Evolutionary conservation across 108 stramenopile genomes (phyloP).

Genomic region (Conticribra weissflogii): DNA sequence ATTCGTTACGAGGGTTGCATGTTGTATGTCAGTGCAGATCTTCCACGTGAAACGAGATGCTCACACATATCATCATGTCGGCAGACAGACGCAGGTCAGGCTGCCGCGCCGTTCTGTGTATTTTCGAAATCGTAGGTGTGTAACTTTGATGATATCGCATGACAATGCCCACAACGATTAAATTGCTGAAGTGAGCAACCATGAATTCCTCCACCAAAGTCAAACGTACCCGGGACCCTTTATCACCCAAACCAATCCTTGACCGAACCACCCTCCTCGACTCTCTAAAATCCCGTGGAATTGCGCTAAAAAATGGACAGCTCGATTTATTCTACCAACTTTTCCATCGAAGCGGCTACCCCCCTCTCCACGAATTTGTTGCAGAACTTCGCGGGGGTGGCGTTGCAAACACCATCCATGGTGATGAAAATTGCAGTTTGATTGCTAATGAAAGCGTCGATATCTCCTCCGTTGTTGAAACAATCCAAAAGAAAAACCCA

Average conservation of each 20-base stretch:
- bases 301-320: conserved; percentile 60
- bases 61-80: no score
- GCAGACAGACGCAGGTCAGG: no score
- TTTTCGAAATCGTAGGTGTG: no score
- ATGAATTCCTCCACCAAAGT: conserved; percentile 19
- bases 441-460: conserved; percentile 6
- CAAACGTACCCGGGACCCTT: conserved; percentile 58
- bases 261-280: conserved; percentile 66
- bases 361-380: conserved; percentile 64
- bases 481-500: neutral
- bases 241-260: conserved; percentile 74
- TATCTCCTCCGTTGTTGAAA: neutral
- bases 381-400: conserved; percentile 49
- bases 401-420: conserved; percentile 2
- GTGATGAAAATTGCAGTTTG: conserved; percentile 6
- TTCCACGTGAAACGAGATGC: no score
- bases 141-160: no score
- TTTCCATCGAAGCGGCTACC: conserved; percentile 81
- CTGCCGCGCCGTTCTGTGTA: no score
- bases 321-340: conserved; percentile 75
- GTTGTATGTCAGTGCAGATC: no score
- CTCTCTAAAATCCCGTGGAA: conserved; percentile 60
- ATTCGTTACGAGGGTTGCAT: no score
- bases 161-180: no score
- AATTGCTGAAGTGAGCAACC: no score